Conservation (phyloP, 2,329 filamentous ascomycete species). For the Lithohypha guttulata region DNA sequence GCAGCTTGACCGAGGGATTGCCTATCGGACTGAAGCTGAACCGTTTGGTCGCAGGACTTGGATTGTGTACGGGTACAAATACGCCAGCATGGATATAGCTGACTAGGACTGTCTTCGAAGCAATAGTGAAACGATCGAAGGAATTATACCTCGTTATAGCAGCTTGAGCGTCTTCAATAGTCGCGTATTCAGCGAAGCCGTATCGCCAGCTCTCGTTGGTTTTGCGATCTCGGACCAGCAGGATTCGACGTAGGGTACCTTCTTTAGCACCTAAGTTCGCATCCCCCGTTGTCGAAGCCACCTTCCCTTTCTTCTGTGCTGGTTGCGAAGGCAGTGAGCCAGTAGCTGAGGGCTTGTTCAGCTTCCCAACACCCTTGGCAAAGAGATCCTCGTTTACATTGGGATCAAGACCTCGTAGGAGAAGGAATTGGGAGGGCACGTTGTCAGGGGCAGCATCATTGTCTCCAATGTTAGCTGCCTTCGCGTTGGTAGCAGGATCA, state of each 20-base stretch:
- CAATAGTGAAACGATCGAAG: constrained; percentile 66
- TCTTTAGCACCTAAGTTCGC: constrained; percentile 59
- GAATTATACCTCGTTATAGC: constrained; percentile 62
- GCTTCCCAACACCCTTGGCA: constrained; percentile 60
- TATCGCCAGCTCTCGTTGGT: constrained; percentile 67
- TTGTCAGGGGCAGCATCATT: constrained; percentile 44
- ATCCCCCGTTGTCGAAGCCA: constrained; percentile 46
- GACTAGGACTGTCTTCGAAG: constrained; percentile 58
- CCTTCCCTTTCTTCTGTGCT: constrained; percentile 35
- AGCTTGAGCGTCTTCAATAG: constrained; percentile 62
- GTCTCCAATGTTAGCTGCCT: constrained; percentile 41
- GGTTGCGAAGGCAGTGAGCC: constrained; percentile 30
- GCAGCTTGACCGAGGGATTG: constrained; percentile 56
- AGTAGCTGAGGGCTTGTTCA: constrained; percentile 49
- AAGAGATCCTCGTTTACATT: constrained; percentile 63
- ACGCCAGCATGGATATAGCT: constrained; percentile 76
- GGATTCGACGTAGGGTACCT: constrained; percentile 63
- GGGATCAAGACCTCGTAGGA: constrained; percentile 60
- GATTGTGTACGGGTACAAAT: constrained; percentile 62
- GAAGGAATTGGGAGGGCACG: constrained; percentile 62
- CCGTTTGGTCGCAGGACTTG: constrained; percentile 45
- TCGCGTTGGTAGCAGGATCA: constrained; percentile 19
- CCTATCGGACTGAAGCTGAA: constrained; percentile 61
- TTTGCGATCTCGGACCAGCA: constrained; percentile 62
- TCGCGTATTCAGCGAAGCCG: constrained; percentile 74